Evolutionary conservation across 352 stramenopile genomes (phyloP).

Genomic region (Lagenidium sp.): DNA sequence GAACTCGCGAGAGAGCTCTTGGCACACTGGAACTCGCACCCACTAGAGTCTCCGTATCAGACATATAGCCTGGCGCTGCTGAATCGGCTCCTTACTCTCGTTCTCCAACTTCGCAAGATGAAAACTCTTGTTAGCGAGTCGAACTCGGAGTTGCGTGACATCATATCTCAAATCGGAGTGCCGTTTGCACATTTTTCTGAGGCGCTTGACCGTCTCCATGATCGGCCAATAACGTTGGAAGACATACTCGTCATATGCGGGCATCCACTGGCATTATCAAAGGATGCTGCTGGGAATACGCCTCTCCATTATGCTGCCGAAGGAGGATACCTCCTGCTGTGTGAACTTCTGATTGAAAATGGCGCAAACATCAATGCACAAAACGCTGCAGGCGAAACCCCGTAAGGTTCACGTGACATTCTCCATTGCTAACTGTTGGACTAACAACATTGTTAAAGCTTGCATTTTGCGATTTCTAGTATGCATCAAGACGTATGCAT

Average conservation of each 20-base stretch:
- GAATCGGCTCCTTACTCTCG: constrained; percentile 26
- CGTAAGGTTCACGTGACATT: constrained; percentile 39
- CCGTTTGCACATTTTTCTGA: constrained; percentile 57
- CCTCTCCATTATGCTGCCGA: constrained; percentile 72
- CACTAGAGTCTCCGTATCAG: constrained; percentile 51
- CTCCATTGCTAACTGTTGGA: too few species aligned
- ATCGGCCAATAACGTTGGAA: constrained; percentile 38
- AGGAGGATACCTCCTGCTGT: constrained; percentile 60
- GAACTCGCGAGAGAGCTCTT: constrained; percentile 54
- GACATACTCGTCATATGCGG: constrained; percentile 65
- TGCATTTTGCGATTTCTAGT: constrained; percentile 79
- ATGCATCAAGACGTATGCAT: constrained; percentile 58
- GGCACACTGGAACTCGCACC: constrained; percentile 40
- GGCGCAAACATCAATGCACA: constrained; percentile 71
- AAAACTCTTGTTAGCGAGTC: constrained; percentile 53
- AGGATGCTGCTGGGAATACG: constrained; percentile 58
- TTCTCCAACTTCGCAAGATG: constrained; percentile 39
- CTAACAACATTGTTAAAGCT: too few species aligned
- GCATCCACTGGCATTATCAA: constrained; percentile 52
- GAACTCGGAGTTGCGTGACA: constrained; percentile 36
- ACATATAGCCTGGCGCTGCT: constrained; percentile 55
- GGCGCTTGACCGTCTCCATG: constrained; percentile 49
- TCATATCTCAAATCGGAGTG: constrained; percentile 43
- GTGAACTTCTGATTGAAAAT: constrained; percentile 43
- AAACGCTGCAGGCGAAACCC: constrained; percentile 70